Evolutionary conservation across 2,329 filamentous ascomycete species (phyloP), one percentile per base, ranked within the genome.

Genomic region (Fusarium sororula): DNA sequence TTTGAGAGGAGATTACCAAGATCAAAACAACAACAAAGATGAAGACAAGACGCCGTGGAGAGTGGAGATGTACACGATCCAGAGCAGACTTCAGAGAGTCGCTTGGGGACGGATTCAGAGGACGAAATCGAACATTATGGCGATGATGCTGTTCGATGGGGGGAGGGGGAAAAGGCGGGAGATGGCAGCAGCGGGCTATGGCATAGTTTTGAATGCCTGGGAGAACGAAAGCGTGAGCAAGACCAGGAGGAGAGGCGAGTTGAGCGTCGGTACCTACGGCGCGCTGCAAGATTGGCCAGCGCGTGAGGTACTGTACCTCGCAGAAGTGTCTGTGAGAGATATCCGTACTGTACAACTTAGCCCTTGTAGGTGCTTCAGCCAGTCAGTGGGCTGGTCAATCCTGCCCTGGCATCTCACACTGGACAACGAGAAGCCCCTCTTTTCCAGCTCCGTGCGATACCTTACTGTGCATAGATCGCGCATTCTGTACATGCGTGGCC

Each of bases 81-180:
- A 79, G 79, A 88, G 87, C 87, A 87, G 87, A 89, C 87, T 88
- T 85, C 84, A 77, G 80, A 82, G 83, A 87, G 87, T 87, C 86
- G 87, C 85, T 70, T 85, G 84, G 83, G 77, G 80, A 82, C 81
- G 81, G 77, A 73, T 85, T 85, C 85, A 89, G 81, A 88, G 83
- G 83, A 82, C 83, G 80, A 79, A 85, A 81, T 84, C 85, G 85
- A 87, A 87, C 81, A 82, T 82, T 87, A 90, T 89, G 81, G 84
- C 84, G 84, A 81, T 83, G 79, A 81, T 85, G 80, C 77, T 83
- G 85, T 86, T 88, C 85, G 86, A 85, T 85, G 79, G 81, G 81
- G 82, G 82, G 83, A 82, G 78, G 81, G 76, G 83, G 82, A 83
- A 82, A 79, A 79, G 73, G 76, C 76, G 78, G 73, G 75, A 77